These are phyloP conservation scores for Amesomyces nigricolor DNA, from an alignment of 2,329 filamentous ascomycete species.

Conservation along the genomic window DNA sequence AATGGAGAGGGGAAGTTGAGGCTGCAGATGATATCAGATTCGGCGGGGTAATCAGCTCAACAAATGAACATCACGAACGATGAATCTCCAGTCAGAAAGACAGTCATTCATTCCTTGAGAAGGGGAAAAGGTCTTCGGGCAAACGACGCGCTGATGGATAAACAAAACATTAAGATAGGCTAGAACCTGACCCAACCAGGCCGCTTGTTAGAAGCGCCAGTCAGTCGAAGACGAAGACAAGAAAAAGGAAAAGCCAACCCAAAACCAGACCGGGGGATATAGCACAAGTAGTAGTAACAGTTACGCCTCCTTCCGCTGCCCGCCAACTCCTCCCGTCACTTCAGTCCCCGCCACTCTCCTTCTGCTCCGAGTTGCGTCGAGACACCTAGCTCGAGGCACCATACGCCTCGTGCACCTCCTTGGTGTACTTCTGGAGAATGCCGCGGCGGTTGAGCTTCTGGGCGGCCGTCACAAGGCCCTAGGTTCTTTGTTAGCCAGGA, in stretches of 20 bases:
- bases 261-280: slow-evolving; percentile 6
- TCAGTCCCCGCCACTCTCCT: background rate
- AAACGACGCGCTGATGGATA: slow-evolving; percentile 1
- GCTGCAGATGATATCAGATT: too few relatives aligned
- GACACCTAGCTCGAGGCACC: slow-evolving; percentile 27
- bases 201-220: background rate
- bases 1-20: too few relatives aligned
- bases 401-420: slow-evolving; percentile 58
- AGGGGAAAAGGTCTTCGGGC: too few relatives aligned
- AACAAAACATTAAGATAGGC: slow-evolving; percentile 4
- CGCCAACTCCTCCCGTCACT: background rate
- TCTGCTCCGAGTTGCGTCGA: background rate
- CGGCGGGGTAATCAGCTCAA: too few relatives aligned
- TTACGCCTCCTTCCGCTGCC: slow-evolving; percentile 1
- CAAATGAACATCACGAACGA: too few relatives aligned
- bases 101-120: too few relatives aligned
- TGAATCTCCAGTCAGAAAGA: too few relatives aligned
- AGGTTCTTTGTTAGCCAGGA: slow-evolving; percentile 6
- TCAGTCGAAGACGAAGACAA: background rate
- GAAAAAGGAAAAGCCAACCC: background rate
- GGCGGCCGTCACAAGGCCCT: slow-evolving; percentile 63
- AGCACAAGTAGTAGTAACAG: slow-evolving; percentile 15
- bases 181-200: slow-evolving; percentile 6
- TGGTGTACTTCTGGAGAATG: slow-evolving; percentile 56
- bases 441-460: slow-evolving; percentile 68